Evolutionary conservation across 2,329 filamentous ascomycete species (phyloP).

Genomic region (Colletotrichum shisoi): DNA sequence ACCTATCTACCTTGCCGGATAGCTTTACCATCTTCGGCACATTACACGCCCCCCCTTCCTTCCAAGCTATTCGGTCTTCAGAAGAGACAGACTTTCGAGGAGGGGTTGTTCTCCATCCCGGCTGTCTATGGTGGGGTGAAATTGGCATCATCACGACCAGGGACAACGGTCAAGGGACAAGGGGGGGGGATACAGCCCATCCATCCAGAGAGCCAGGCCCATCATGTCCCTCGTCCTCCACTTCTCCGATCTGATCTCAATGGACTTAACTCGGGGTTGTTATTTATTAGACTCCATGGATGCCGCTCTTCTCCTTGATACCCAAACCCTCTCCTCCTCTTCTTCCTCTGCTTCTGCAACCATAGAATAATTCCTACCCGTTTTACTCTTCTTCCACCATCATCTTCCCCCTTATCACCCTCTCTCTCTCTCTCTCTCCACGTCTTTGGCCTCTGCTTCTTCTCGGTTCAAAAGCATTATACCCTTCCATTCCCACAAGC

Average conservation of each 20-base stretch:
- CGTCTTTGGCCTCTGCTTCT: neutral
- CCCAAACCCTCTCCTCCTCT: slow-evolving; percentile 29
- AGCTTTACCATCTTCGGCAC: slow-evolving; percentile 28
- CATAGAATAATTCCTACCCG: slow-evolving; percentile 34
- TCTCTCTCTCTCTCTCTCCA: neutral
- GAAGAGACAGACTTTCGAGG: neutral
- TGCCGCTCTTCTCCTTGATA: slow-evolving; percentile 25
- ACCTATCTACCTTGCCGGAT: slow-evolving; percentile 19
- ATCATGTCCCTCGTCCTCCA: slow-evolving; percentile 28
- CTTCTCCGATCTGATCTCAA: slow-evolving; percentile 38
- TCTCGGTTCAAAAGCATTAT: slow-evolving; percentile 32
- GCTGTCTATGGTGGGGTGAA: slow-evolving; percentile 30
- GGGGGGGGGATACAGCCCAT: slow-evolving; percentile 1
- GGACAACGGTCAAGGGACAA: slow-evolving; percentile 26
- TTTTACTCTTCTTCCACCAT: slow-evolving; percentile 3
- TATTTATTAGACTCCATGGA: slow-evolving; percentile 36
- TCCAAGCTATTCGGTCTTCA: neutral
- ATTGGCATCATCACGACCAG: slow-evolving; percentile 34
- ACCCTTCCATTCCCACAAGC: slow-evolving; percentile 17
- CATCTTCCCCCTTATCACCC: neutral
- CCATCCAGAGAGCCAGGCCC: slow-evolving; percentile 26
- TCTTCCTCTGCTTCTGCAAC: neutral
- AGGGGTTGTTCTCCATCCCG: slow-evolving; percentile 13
- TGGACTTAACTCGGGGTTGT: slow-evolving; percentile 39
- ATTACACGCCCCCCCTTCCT: slow-evolving; percentile 11